phyloP scores from a whole-genome alignment of 495 filamentous ascomycete genomes.

The Apiosordaria backusii region DNA sequence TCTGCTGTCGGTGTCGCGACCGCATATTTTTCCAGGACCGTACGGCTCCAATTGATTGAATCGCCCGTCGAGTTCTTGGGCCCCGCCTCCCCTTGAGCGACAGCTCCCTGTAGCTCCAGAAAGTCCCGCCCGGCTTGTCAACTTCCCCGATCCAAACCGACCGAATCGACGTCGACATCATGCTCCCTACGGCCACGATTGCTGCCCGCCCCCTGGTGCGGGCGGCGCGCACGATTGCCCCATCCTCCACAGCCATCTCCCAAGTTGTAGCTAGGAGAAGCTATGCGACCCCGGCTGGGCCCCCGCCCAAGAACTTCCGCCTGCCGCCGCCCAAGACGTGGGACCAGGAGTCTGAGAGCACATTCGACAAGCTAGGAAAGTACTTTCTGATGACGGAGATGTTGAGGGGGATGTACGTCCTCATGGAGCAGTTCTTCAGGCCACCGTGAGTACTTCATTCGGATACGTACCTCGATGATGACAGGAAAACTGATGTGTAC shows the following conservation, averaged over 20 bases:
- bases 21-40: not conserved
- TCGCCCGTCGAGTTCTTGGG: not conserved
- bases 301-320: constrained; percentile 74
- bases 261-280: constrained; percentile 36
- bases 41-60: not conserved
- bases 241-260: constrained; percentile 24
- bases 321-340: constrained; percentile 62
- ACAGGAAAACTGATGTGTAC: not conserved
- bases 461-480: too few species aligned
- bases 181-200: constrained; percentile 8
- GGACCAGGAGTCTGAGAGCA: constrained; percentile 66
- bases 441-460: constrained; percentile 69
- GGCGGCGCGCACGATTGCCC: constrained; percentile 29
- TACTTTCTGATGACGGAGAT: constrained; percentile 96
- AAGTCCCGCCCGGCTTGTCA: not conserved
- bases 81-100: constrained; percentile 15
- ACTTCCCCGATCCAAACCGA: not conserved
- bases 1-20: constrained; percentile 2
- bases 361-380: constrained; percentile 77
- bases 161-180: not conserved
- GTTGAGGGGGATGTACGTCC: constrained; percentile 94
- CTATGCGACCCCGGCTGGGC: constrained; percentile 73
- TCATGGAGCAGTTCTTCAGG: constrained; percentile 96
- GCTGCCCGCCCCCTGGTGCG: constrained; percentile 7
- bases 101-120: not conserved